Evolutionary conservation across 371 early-diverging fungal genomes (phyloP), one percentile per base, ranked within the genome.

Genomic region (Batrachochytrium dendrobatidis): DNA sequence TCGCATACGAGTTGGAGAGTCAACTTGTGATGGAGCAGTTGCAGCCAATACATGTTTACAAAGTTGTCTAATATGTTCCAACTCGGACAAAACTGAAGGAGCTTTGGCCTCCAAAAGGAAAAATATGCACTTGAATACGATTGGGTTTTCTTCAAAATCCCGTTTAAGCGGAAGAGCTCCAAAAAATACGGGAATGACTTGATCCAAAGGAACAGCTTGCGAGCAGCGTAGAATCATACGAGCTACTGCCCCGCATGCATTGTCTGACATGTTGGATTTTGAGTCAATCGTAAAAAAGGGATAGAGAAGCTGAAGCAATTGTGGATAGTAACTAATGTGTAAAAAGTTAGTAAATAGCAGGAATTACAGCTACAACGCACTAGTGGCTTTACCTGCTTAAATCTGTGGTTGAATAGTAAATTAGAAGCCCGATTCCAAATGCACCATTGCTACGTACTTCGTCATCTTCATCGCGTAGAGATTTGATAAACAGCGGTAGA

Each of bases 381-480:
- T 20, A 68, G n/a, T n/a, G n/a, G n/a, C n/a, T n/a, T n/a, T n/a
- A n/a, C 59, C 59, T 57, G 34, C 53, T 56, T 12, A 70, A 46
- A 58, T 94, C 89, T 0, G 83, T 68, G 32, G 82, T 83, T 3
- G 88, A 83, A 60, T 86, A 65, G 33, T 81, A 71, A 34, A 81
- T 76, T 35, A 93, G 76, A 22, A 85, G 76, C 48, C 95, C 95
- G 34, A 89, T 68, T 18, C 85, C 92, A 72, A 75, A 94, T 0
- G 90, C 89, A 30, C 86, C 86, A 60, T 94, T 94, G 64, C 90
- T 89, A 31, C 84, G 78, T 10, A 93, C 92, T 62, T 89, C 88
- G 6, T 83, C 77, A 56, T 89, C 87, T 54, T 84, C 81, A 70
- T 93, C 95, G 12, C 60, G 61, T 34, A 91, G 76, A 6, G 83